Evolutionary conservation across 2,329 filamentous ascomycete genomes (phyloP).

Genomic region (Geosmithia flava): DNA sequence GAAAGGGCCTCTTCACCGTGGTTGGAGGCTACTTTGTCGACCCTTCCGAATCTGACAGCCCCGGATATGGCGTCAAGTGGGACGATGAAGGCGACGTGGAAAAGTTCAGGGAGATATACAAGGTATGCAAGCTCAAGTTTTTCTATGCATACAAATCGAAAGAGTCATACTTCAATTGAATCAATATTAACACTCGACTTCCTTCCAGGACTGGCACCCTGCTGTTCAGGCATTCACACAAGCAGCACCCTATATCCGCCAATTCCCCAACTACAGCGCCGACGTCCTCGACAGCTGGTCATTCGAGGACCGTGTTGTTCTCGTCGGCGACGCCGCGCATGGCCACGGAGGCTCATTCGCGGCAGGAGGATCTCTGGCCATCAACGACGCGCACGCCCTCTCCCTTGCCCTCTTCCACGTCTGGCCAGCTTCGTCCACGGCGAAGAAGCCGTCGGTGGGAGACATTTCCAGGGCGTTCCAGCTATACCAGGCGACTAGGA

Average conservation of each 20-base stretch:
- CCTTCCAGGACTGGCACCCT: constrained; percentile 27
- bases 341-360: constrained; percentile 28
- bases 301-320: constrained; percentile 19
- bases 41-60: constrained; percentile 15
- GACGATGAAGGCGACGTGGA: constrained; percentile 21
- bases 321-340: constrained; percentile 26
- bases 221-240: constrained; percentile 24
- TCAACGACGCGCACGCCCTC: constrained; percentile 29
- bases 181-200: neutral
- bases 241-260: constrained; percentile 22
- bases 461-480: constrained; percentile 16
- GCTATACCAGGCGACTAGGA: constrained; percentile 28
- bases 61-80: constrained; percentile 20
- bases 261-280: constrained; percentile 30
- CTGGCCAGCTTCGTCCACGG: constrained; percentile 9
- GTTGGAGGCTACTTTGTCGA: constrained; percentile 27
- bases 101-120: constrained; percentile 21
- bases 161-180: too few species aligned
- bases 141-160: too few species aligned
- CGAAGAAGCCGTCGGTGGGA: constrained; percentile 1
- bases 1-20: constrained; percentile 24
- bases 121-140: too few species aligned
- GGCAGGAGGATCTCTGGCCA: constrained; percentile 23
- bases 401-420: constrained; percentile 22
- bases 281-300: constrained; percentile 26